A percentile compares a stretch with the other conserved stretches of the same genome.
Conservation (phyloP, 345 rosid species). For the Durio zibethinus region DNA sequence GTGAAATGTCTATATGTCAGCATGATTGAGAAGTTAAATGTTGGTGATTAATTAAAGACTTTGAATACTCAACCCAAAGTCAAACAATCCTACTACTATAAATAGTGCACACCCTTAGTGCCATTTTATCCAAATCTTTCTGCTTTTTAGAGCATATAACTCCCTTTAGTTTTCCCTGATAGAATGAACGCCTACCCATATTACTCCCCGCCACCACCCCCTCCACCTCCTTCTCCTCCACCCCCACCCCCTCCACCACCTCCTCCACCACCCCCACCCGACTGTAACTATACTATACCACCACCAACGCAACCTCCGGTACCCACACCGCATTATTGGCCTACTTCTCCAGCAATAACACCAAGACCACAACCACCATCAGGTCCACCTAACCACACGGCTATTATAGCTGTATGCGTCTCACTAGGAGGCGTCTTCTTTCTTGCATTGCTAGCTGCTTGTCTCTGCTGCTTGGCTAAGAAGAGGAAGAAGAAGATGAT, state of each 20-base stretch:
- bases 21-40: background rate
- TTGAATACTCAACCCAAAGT: background rate
- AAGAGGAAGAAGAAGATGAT: slow-evolving; percentile 23
- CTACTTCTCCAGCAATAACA: background rate
- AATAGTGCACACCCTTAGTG: background rate
- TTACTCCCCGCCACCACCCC: slow-evolving; percentile 9
- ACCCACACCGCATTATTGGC: background rate
- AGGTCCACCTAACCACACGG: slow-evolving; percentile 20
- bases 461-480: slow-evolving; percentile 36
- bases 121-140: background rate
- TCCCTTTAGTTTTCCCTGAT: background rate
- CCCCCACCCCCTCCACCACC: background rate
- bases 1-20: background rate
- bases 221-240: background rate
- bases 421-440: slow-evolving; percentile 31
- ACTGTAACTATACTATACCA: slow-evolving; percentile 7
- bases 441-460: slow-evolving; percentile 30
- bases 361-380: background rate
- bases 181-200: background rate
- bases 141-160: background rate
- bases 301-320: background rate
- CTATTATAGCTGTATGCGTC: slow-evolving; percentile 25
- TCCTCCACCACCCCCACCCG: slow-evolving; percentile 11
- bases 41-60: background rate
- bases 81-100: background rate